Base-by-base conservation (phyloP, 257 asterid genomes). In the Solanum okadae region DNA sequence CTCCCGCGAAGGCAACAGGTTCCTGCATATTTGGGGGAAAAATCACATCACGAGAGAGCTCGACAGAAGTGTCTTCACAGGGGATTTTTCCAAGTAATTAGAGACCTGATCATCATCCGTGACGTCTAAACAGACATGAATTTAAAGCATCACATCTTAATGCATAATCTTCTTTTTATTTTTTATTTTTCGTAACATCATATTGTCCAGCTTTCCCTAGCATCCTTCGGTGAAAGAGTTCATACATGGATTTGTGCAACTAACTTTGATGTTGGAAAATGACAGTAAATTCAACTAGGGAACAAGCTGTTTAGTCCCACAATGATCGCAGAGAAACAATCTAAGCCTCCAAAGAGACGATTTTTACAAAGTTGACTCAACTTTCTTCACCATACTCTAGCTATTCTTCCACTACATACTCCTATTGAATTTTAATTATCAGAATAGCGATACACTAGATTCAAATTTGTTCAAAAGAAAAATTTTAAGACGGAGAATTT, bases 1-100 rank as follows among this genome's bases (percentile, higher is more conserved):
- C 98, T 89, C 98, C 98, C 89, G 93, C 88, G 68, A 96, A 96
- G 65, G 98, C 99, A 70, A 95, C 93, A 20, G 98, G 99, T 90
- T 96, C 99, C 99, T 96, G 86, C 86, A 18, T 81, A 81, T 81
- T 81, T 46, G 2, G 68, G 70, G 42, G 42, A 1, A 70, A 8
- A 87, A 22, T 33, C 20, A 63, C 73, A 16, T 63, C 73, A 87
- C 72, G 35, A 82, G 67, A 83, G 10, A 52, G 33, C 86, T 56
- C 12, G 44, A 67, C 29, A 38, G 0, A 61, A 14, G 38, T 3
- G 70, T 65, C 29, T 38, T 59, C 71, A 87, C 38, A 44, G 1
- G 9, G 38, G 67, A 9, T 27, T 25, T 25, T 79, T 15, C 40
- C 38, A 78, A 25, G 37, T 56, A 79, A 42, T 25, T 15, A 79